Evolutionary conservation across 2,329 filamentous ascomycete genomes (phyloP).

Genomic region (Claviceps monticola): DNA sequence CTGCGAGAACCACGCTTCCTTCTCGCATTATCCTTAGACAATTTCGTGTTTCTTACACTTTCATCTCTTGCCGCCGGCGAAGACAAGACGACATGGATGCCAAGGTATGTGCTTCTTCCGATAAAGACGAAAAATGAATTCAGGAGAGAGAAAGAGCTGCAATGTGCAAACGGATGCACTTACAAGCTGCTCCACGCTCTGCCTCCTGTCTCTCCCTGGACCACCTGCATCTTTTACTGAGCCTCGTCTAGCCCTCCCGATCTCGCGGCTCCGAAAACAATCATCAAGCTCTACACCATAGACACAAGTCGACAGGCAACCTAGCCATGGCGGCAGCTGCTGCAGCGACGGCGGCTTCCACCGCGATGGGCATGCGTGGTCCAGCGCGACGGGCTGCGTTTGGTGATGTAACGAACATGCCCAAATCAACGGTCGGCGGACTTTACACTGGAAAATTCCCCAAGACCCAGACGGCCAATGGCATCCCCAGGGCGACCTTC

Average conservation of each 20-base stretch:
- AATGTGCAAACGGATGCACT: no score
- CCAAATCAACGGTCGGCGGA: conserved; percentile 20
- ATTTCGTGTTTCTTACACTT: not conserved
- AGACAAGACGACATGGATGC: conserved; percentile 4
- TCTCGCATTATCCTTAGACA: conserved; percentile 1
- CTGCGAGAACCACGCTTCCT: not conserved
- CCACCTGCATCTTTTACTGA: not conserved
- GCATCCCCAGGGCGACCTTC: conserved; percentile 13
- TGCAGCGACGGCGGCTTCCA: conserved; percentile 4
- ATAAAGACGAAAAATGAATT: not conserved
- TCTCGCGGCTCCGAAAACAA: conserved; percentile 40
- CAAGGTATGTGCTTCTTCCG: conserved; percentile 2
- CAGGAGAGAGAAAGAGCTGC: no score
- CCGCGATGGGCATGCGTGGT: conserved; percentile 19
- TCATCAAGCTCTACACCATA: conserved; percentile 49
- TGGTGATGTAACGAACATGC: conserved; percentile 66
- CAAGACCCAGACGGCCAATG: conserved; percentile 17
- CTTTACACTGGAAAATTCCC: conserved; percentile 22
- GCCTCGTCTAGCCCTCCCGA: conserved; percentile 22
- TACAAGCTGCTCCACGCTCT: no score
- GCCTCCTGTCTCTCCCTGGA: no score
- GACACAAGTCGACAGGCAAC: conserved; percentile 66
- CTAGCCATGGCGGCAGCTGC: conserved; percentile 21
- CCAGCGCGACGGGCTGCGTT: conserved; percentile 65
- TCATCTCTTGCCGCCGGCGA: not conserved